Conservation (phyloP, 345 rosid species). For the Mallotus nudiflorus region DNA sequence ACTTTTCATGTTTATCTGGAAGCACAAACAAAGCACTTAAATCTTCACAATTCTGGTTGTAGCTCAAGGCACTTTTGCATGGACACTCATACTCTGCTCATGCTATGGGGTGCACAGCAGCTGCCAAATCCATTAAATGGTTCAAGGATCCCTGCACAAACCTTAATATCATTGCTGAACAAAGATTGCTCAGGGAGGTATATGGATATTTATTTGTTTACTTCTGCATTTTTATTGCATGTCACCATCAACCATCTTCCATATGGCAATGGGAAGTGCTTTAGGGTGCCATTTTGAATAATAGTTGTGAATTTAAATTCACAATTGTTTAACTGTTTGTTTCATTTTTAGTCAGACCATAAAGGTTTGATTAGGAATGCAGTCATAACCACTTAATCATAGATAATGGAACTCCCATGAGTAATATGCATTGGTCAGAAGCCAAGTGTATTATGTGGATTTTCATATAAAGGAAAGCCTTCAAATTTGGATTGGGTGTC, state of each 20-base stretch:
- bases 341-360: too few species aligned
- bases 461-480: too few species aligned
- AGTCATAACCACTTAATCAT: too few species aligned
- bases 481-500: too few species aligned
- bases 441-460: too few species aligned
- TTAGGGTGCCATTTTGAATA: too few species aligned
- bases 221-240: background rate
- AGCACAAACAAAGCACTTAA: conserved; percentile 7
- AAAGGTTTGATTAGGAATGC: too few species aligned
- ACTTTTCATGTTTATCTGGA: background rate
- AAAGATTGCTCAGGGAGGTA: conserved; percentile 73
- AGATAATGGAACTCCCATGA: too few species aligned
- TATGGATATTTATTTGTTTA: background rate
- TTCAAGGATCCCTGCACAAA: conserved; percentile 80
- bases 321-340: too few species aligned
- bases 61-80: conserved; percentile 92
- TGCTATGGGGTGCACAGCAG: conserved; percentile 92
- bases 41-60: conserved; percentile 29
- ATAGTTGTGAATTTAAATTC: too few species aligned
- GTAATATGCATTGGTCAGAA: too few species aligned
- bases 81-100: conserved; percentile 96
- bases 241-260: conserved; percentile 11
- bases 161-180: conserved; percentile 51
- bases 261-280: too few species aligned
- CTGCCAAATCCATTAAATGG: conserved; percentile 81